Conservation (phyloP, 2,329 filamentous ascomycete genomes). For the Cyanodermella asteris region DNA sequence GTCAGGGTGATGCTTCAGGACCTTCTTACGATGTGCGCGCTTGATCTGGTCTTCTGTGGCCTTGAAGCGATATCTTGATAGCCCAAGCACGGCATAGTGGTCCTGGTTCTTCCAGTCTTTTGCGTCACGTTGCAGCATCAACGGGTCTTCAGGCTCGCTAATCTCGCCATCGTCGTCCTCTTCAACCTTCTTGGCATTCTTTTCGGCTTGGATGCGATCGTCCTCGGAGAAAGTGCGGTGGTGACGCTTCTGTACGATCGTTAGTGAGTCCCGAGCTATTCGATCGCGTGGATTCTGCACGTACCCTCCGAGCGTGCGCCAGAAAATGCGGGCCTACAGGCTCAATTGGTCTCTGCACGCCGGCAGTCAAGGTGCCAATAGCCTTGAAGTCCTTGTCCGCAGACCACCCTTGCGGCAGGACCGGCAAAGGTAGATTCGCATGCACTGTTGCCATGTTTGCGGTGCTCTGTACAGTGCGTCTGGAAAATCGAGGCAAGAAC, state of each 20-base stretch:
- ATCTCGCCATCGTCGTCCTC: constrained; percentile 77
- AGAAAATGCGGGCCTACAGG: constrained; percentile 95
- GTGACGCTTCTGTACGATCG: constrained; percentile 41
- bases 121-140: constrained; percentile 79
- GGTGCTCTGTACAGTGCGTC: not conserved
- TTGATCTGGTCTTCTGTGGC: constrained; percentile 98
- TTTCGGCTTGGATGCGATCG: constrained; percentile 87
- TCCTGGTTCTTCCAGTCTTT: constrained; percentile 99
- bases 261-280: no score
- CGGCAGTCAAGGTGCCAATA: constrained; percentile 51
- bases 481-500: not conserved
- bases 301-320: constrained; percentile 78
- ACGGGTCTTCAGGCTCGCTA: constrained; percentile 78
- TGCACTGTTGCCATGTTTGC: constrained; percentile 42
- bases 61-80: constrained; percentile 77
- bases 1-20: constrained; percentile 94
- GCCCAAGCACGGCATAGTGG: constrained; percentile 87
- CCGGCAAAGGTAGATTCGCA: constrained; percentile 45
- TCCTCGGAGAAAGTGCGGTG: constrained; percentile 98
- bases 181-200: constrained; percentile 88
- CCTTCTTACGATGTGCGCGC: constrained; percentile 97
- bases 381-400: constrained; percentile 85
- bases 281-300: constrained; percentile 10
- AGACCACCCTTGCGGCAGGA: constrained; percentile 60
- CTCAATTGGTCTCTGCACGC: constrained; percentile 74